Percentiles rank a stretch among this genome's conserved stretches.
These are phyloP conservation scores for Chaetothyriales sp. DNA, from an alignment of 2,329 filamentous ascomycete species.

Conservation along the genomic window DNA sequence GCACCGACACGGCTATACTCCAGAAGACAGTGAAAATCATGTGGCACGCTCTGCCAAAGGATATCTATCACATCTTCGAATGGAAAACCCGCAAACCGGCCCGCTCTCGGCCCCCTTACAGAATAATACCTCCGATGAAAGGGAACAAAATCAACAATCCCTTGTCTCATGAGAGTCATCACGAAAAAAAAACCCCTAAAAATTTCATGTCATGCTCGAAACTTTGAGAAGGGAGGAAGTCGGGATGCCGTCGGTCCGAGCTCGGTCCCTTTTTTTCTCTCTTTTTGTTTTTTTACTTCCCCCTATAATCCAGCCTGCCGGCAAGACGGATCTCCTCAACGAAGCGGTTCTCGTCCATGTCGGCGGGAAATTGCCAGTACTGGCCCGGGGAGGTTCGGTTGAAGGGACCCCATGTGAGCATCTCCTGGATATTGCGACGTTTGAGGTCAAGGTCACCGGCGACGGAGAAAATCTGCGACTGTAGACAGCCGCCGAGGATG, in stretches of 20 bases:
- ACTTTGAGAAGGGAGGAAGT: neutral
- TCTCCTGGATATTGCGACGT: constrained; percentile 17
- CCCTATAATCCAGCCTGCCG: constrained; percentile 25
- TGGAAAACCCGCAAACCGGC: neutral
- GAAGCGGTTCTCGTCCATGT: constrained; percentile 30
- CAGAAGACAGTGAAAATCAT: neutral
- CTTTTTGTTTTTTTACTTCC: constrained; percentile 12
- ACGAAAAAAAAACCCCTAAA: neutral
- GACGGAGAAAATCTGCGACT: constrained; percentile 30
- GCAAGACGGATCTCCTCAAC: constrained; percentile 30
- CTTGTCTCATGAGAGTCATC: neutral
- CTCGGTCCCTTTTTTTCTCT: neutral
- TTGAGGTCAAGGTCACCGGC: constrained; percentile 25
- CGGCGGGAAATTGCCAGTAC: constrained; percentile 28
- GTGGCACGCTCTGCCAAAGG: neutral
- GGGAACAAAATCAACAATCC: neutral
- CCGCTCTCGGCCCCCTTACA: neutral
- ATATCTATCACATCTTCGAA: neutral
- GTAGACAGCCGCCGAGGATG: constrained; percentile 27
- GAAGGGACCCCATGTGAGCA: constrained; percentile 23
- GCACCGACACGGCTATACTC: neutral
- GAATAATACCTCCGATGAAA: neutral
- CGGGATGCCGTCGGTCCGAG: no score
- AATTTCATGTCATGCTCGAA: neutral
- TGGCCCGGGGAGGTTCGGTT: constrained; percentile 25